Evolutionary conservation across 1,284 basidiomycete species (phyloP).

Genomic region (Ceratobasidium sp.): DNA sequence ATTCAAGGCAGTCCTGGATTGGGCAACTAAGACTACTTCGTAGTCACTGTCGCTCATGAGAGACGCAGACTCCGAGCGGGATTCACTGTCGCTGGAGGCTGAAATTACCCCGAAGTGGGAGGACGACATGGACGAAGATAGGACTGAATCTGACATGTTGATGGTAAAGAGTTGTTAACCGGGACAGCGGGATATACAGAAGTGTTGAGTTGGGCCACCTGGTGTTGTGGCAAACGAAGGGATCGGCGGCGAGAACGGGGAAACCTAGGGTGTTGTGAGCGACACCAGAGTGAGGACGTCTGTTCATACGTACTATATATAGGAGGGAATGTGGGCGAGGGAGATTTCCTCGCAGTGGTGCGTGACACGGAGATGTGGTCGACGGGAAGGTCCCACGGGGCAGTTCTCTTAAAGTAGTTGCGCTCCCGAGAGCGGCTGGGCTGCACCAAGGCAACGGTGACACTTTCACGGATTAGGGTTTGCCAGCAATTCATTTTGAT

Average conservation of each 20-base stretch:
- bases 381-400: slow-evolving; percentile 29
- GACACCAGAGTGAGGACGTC: neutral
- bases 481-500: slow-evolving; percentile 5
- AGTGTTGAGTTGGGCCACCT: neutral
- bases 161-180: neutral
- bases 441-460: slow-evolving; percentile 32
- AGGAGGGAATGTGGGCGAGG: slow-evolving; percentile 19
- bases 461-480: neutral
- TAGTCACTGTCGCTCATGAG: slow-evolving; percentile 29
- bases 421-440: slow-evolving; percentile 25
- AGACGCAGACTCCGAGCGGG: neutral
- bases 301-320: slow-evolving; percentile 10
- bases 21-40: slow-evolving; percentile 31
- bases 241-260: neutral
- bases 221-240: slow-evolving; percentile 29
- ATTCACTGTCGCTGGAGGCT: slow-evolving; percentile 8
- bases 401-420: slow-evolving; percentile 27
- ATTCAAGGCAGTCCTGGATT: neutral
- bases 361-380: slow-evolving; percentile 9
- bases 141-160: neutral
- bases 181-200: neutral
- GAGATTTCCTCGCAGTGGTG: slow-evolving; percentile 4
- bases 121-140: slow-evolving; percentile 10
- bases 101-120: slow-evolving; percentile 29
- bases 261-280: neutral